Evolutionary conservation across 2,329 filamentous ascomycete genomes (phyloP).

Genomic region (Elsinoe ampelina): DNA sequence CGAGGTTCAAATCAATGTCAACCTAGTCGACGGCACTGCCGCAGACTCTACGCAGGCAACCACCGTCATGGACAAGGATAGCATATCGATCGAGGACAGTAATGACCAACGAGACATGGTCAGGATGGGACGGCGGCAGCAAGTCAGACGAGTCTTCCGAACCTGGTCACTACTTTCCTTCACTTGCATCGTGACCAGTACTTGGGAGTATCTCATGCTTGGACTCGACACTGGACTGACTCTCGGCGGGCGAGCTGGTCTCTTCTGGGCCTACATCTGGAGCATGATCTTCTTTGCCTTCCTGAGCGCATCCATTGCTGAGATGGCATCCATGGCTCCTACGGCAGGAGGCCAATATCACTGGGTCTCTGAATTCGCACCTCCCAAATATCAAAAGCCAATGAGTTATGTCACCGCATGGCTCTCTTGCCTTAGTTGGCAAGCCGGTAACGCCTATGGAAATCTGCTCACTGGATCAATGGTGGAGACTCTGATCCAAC

Average conservation of each 20-base stretch:
- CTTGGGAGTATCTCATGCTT: slow-evolving; percentile 20
- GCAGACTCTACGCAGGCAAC: not conserved
- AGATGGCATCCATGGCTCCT: slow-evolving; percentile 38
- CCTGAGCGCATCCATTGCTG: slow-evolving; percentile 24
- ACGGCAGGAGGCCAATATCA: slow-evolving; percentile 33
- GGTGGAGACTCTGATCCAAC: slow-evolving; percentile 2
- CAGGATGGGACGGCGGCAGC: slow-evolving; percentile 3
- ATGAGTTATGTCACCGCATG: slow-evolving; percentile 40
- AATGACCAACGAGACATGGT: slow-evolving; percentile 10
- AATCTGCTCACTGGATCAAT: slow-evolving; percentile 7
- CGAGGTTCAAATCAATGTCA: slow-evolving; percentile 3
- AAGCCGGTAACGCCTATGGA: slow-evolving; percentile 19
- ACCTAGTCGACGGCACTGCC: not conserved
- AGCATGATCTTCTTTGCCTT: slow-evolving; percentile 7
- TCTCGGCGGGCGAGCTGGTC: slow-evolving; percentile 20
- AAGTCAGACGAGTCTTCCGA: slow-evolving; percentile 16
- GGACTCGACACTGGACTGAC: slow-evolving; percentile 11
- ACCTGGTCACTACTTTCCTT: slow-evolving; percentile 18
- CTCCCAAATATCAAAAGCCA: slow-evolving; percentile 31
- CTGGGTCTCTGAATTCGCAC: slow-evolving; percentile 39
- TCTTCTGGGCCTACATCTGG: slow-evolving; percentile 22
- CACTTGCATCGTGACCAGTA: slow-evolving; percentile 18
- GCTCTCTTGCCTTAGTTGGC: slow-evolving; percentile 33
- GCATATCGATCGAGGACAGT: slow-evolving; percentile 5
- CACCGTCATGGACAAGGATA: slow-evolving; percentile 3